A percentile compares a stretch with the other conserved stretches of the same genome.
Evolutionary conservation across 768 basidiomycete genomes (phyloP).

Genomic region (button mushroom (Agaricus bisporus)): DNA sequence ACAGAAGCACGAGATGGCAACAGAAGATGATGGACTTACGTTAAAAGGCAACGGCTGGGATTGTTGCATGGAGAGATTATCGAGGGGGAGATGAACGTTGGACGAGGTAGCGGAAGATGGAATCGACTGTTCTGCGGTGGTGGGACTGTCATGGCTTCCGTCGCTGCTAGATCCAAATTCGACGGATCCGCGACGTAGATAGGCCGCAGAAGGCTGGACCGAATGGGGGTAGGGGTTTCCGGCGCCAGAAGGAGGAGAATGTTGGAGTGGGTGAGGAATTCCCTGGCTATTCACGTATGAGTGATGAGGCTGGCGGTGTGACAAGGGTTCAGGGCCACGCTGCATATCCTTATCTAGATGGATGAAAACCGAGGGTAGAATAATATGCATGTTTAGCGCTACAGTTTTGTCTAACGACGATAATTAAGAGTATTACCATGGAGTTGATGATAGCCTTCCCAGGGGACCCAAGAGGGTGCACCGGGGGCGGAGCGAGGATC

Average conservation of each 20-base stretch:
- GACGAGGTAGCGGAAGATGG: constrained; percentile 53
- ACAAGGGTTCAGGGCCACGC: constrained; percentile 11
- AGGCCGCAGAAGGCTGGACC: constrained; percentile 7
- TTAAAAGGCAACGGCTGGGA: constrained; percentile 2
- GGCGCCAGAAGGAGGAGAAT: constrained; percentile 4
- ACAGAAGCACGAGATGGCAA: background rate
- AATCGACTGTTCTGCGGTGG: constrained; percentile 32
- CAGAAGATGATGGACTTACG: constrained; percentile 4
- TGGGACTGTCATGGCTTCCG: constrained; percentile 30
- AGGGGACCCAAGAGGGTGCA: constrained; percentile 6
- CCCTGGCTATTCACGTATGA: constrained; percentile 7
- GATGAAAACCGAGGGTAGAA: constrained; percentile 11
- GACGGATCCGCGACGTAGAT: constrained; percentile 24
- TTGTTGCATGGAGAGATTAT: constrained; percentile 7
- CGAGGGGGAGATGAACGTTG: constrained; percentile 41
- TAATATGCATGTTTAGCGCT: constrained; percentile 22
- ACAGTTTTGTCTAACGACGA: constrained; percentile 25
- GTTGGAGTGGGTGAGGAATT: constrained; percentile 4
- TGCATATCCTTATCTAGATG: constrained; percentile 12
- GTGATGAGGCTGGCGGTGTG: constrained; percentile 11
- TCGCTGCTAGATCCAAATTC: constrained; percentile 37
- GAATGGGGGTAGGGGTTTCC: constrained; percentile 1
- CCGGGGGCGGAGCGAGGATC: constrained; percentile 7
- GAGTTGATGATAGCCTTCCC: constrained; percentile 16
- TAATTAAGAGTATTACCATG: constrained; percentile 26